Conservation (phyloP, 2,329 filamentous ascomycete species). For the Davidsoniella virescens region DNA sequence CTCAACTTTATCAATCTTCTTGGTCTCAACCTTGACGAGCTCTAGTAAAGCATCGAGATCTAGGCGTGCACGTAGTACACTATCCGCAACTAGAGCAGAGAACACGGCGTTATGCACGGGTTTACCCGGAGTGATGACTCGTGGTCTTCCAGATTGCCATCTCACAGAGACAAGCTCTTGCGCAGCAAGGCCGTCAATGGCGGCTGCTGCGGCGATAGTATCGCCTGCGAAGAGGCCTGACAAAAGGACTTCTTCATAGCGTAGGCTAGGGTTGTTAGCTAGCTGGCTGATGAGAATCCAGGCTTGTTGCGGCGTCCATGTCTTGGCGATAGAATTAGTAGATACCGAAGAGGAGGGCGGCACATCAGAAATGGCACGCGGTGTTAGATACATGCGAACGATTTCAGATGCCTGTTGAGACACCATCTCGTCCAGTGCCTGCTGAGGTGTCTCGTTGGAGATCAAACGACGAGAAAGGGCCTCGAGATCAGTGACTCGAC, state of each 20-base stretch:
- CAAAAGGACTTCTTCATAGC: slow-evolving; percentile 76
- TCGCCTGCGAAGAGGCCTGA: slow-evolving; percentile 50
- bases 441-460: slow-evolving; percentile 64
- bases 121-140: slow-evolving; percentile 61
- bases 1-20: slow-evolving; percentile 64
- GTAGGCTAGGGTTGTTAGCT: slow-evolving; percentile 47
- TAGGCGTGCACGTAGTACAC: slow-evolving; percentile 56
- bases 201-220: slow-evolving; percentile 32
- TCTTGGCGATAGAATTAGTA: slow-evolving; percentile 15
- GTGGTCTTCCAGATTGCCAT: slow-evolving; percentile 58
- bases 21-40: slow-evolving; percentile 53
- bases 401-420: slow-evolving; percentile 81
- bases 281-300: slow-evolving; percentile 78
- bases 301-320: slow-evolving; percentile 73
- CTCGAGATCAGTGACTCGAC: slow-evolving; percentile 87
- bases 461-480: slow-evolving; percentile 83
- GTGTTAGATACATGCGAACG: slow-evolving; percentile 69
- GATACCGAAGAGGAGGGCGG: not conserved
- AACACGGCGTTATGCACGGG: slow-evolving; percentile 82
- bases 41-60: slow-evolving; percentile 55
- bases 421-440: slow-evolving; percentile 77
- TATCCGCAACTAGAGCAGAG: slow-evolving; percentile 50
- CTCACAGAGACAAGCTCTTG: slow-evolving; percentile 72
- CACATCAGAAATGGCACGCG: slow-evolving; percentile 20
- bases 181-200: slow-evolving; percentile 65